Conservation (phyloP, 257 asterid genomes). For the Solanum chmielewskii region DNA sequence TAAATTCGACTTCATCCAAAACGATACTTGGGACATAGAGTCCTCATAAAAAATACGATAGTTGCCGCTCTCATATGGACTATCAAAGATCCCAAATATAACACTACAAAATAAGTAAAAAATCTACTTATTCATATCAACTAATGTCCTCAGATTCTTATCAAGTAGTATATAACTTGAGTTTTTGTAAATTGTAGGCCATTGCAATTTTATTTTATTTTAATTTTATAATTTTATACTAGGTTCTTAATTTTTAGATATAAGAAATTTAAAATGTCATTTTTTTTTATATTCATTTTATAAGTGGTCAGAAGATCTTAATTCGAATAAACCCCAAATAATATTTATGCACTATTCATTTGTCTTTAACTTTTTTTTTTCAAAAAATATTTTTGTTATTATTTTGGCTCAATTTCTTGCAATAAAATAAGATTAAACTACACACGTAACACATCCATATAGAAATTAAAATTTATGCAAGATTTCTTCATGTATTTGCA, state of each 20-base stretch:
- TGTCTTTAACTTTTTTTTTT: neutral
- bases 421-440: neutral
- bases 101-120: too few relatives aligned
- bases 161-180: neutral
- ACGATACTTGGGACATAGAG: too few relatives aligned
- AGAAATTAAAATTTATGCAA: neutral
- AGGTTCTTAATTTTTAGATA: too few relatives aligned
- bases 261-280: too few relatives aligned
- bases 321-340: neutral
- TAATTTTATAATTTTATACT: accelerated
- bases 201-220: too few relatives aligned
- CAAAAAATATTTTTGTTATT: too few relatives aligned
- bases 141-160: neutral
- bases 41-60: too few relatives aligned
- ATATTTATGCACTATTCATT: neutral
- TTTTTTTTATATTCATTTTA: too few relatives aligned
- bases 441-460: neutral
- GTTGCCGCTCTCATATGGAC: neutral
- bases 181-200: neutral
- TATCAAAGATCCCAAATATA: neutral
- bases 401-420: neutral
- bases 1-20: too few relatives aligned
- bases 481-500: neutral
- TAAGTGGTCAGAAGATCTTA: neutral
- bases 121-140: too few relatives aligned